A percentile compares a stretch with the other conserved stretches of the same genome.
Evolutionary conservation across 805 yeast species (phyloP).

Genomic region (Sporopachydermia quercuum): DNA sequence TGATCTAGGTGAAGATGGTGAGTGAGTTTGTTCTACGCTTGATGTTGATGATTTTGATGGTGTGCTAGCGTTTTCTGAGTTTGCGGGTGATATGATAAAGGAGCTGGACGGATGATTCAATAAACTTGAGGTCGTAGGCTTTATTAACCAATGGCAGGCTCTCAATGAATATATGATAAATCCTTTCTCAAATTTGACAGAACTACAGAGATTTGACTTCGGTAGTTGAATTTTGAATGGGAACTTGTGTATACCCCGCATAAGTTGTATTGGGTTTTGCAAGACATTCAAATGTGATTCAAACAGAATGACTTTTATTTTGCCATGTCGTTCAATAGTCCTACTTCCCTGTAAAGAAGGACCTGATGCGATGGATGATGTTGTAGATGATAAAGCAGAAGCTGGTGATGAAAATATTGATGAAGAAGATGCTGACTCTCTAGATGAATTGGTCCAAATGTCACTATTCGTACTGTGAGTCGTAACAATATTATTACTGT

Average conservation of each 20-base stretch:
- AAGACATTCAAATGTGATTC: neutral
- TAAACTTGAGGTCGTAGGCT: neutral
- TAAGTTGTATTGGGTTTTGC: neutral
- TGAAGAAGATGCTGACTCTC: neutral
- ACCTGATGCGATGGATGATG: too few species aligned
- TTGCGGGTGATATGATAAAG: too few species aligned
- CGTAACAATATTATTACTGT: neutral
- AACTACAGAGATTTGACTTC: conserved; percentile 44
- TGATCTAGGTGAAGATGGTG: neutral
- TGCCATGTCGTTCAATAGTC: neutral
- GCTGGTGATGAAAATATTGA: neutral
- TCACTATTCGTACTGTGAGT: neutral
- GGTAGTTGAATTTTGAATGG: conserved; percentile 67
- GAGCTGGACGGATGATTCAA: too few species aligned
- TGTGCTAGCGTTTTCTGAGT: neutral
- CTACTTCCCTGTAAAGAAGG: too few species aligned
- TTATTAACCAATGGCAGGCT: conserved; percentile 15
- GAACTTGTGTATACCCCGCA: conserved; percentile 59
- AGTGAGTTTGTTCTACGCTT: neutral
- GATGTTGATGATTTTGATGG: neutral
- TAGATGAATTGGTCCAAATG: neutral
- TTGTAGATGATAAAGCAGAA: neutral
- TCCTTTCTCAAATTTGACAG: conserved; percentile 61
- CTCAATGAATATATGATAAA: conserved; percentile 42
- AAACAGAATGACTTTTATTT: neutral